Percentiles rank a stretch among this genome's conserved stretches.
Evolutionary conservation across 306 rosid genomes (phyloP).

Genomic region (Carpinus viminea): DNA sequence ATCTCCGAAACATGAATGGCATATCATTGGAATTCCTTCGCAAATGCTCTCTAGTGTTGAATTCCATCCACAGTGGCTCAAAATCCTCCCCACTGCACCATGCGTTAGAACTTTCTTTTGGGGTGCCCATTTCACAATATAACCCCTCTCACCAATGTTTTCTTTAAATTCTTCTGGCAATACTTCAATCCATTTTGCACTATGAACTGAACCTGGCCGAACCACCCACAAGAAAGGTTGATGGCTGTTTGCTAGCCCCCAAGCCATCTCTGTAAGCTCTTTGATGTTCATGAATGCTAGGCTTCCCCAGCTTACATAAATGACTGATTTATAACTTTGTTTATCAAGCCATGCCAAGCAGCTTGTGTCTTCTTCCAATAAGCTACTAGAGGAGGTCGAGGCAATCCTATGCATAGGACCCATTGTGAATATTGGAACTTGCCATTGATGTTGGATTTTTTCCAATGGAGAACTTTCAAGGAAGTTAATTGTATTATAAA

Average conservation of each 20-base stretch:
- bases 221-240: constrained; percentile 52
- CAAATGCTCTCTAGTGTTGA: constrained; percentile 42
- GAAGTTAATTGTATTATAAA: constrained; percentile 37
- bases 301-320: constrained; percentile 49
- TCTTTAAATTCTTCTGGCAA: constrained; percentile 23
- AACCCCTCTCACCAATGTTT: constrained; percentile 28
- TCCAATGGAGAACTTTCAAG: too few relatives aligned
- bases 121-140: constrained; percentile 47
- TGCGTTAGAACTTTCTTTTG: constrained; percentile 52
- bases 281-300: constrained; percentile 45
- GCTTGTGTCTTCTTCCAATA: constrained; percentile 22
- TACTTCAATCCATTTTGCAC: constrained; percentile 15
- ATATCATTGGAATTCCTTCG: constrained; percentile 46
- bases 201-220: constrained; percentile 6
- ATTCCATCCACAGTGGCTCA: constrained; percentile 61
- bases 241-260: constrained; percentile 46
- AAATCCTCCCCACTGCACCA: constrained; percentile 44
- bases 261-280: constrained; percentile 48
- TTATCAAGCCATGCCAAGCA: constrained; percentile 35
- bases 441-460: too few relatives aligned
- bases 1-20: constrained; percentile 48
- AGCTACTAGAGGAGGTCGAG: not conserved
- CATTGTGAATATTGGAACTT: too few relatives aligned
- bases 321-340: constrained; percentile 14
- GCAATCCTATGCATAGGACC: too few relatives aligned